phyloP scores from a whole-genome alignment of 2,329 filamentous ascomycete species.

The Tolypocladium tundrense region DNA sequence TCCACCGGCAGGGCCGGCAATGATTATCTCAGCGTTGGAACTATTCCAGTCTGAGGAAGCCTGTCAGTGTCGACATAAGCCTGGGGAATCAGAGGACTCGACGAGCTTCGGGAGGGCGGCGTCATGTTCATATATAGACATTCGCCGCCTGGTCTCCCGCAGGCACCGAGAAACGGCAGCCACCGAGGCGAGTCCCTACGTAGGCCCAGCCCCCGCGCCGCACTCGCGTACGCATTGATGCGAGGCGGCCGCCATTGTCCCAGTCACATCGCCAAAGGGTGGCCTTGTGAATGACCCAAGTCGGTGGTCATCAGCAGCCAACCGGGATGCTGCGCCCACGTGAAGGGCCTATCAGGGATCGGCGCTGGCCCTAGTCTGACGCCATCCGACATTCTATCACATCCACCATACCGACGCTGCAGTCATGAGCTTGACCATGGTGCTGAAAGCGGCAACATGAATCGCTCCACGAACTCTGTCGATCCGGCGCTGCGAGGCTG shows the following conservation, averaged over 20 bases:
- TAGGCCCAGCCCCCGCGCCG: neutral
- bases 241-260: neutral
- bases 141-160: neutral
- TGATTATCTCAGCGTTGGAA: slow-evolving; percentile 1
- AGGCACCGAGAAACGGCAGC: neutral
- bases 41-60: slow-evolving; percentile 1
- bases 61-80: neutral
- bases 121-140: neutral
- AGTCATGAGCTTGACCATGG: neutral
- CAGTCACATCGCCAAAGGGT: slow-evolving; percentile 4
- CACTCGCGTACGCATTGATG: slow-evolving; percentile 1
- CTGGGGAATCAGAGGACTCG: neutral
- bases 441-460: neutral
- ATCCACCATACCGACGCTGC: neutral
- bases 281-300: slow-evolving; percentile 13
- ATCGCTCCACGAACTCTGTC: neutral
- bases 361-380: neutral
- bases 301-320: slow-evolving; percentile 13
- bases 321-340: slow-evolving; percentile 11
- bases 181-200: neutral
- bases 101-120: neutral
- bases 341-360: slow-evolving; percentile 9
- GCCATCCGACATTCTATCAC: neutral
- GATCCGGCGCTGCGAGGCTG: neutral
- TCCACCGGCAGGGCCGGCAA: slow-evolving; percentile 3